Evolutionary conservation across 2,329 filamentous ascomycete genomes (phyloP).

Genomic region (Trichoderma pleuroti): DNA sequence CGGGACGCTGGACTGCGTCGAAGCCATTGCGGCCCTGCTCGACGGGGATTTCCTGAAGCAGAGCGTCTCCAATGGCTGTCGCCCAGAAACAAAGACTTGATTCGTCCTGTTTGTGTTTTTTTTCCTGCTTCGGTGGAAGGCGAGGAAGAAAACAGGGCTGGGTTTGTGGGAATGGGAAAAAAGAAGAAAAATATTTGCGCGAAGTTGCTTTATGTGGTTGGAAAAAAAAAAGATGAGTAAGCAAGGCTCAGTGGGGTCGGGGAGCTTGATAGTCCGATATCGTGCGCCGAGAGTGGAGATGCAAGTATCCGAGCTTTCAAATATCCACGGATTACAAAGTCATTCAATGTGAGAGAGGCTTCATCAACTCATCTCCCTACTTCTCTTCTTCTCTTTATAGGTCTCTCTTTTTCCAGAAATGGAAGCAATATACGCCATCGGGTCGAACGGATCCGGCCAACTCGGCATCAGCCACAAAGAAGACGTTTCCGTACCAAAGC

Average conservation of each 20-base stretch:
- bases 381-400: background rate
- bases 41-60: slow-evolving; percentile 24
- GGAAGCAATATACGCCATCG: slow-evolving; percentile 62
- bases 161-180: slow-evolving; percentile 18
- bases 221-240: slow-evolving; percentile 1
- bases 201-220: slow-evolving; percentile 6
- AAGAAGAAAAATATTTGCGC: slow-evolving; percentile 17
- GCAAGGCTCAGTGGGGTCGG: background rate
- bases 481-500: slow-evolving; percentile 65
- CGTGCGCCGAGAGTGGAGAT: background rate
- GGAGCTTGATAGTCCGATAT: background rate
- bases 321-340: background rate
- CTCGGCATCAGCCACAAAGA: slow-evolving; percentile 68
- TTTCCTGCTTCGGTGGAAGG: background rate
- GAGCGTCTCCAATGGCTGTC: slow-evolving; percentile 28
- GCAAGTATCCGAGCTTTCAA: slow-evolving; percentile 9
- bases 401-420: slow-evolving; percentile 27
- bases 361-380: background rate
- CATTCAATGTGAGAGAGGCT: background rate
- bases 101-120: background rate
- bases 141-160: slow-evolving; percentile 14
- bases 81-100: slow-evolving; percentile 12
- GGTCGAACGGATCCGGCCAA: slow-evolving; percentile 75
- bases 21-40: slow-evolving; percentile 31
- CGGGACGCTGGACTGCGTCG: slow-evolving; percentile 28